Percentiles rank a stretch among this genome's conserved stretches.
phyloP scores from a whole-genome alignment of 805 yeast species.

The Spathaspora passalidarum region DNA sequence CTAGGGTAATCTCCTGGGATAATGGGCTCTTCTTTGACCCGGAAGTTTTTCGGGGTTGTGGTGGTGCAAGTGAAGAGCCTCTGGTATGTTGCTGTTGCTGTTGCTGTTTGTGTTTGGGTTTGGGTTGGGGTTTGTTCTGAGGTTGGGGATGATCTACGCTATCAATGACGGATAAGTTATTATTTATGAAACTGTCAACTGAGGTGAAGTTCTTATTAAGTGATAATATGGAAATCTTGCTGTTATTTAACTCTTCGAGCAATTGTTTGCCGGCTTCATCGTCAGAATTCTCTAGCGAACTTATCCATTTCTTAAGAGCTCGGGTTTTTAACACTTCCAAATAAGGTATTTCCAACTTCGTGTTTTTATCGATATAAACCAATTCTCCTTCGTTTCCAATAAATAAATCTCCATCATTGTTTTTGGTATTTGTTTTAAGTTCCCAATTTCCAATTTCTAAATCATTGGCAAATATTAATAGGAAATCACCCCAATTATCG shows the following conservation, averaged over 20 bases:
- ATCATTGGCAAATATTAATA: slow-evolving; percentile 80
- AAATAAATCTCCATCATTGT: slow-evolving; percentile 50
- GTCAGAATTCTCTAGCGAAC: slow-evolving; percentile 16
- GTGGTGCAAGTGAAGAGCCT: too few relatives aligned
- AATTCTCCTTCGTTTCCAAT: slow-evolving; percentile 72
- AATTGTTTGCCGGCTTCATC: slow-evolving; percentile 11
- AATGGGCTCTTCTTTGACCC: slow-evolving; percentile 5
- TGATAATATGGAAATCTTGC: slow-evolving; percentile 18
- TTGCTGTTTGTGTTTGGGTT: neutral
- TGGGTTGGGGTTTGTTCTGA: neutral
- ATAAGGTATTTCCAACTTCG: slow-evolving; percentile 42
- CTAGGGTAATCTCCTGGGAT: slow-evolving; percentile 4
- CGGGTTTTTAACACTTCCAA: slow-evolving; percentile 38
- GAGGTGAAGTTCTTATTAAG: slow-evolving; percentile 17
- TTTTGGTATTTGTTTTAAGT: slow-evolving; percentile 55
- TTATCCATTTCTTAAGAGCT: slow-evolving; percentile 29
- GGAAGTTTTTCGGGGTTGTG: neutral
- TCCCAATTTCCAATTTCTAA: slow-evolving; percentile 80
- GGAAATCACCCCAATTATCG: slow-evolving; percentile 84
- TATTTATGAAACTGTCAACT: slow-evolving; percentile 30
- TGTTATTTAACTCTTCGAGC: slow-evolving; percentile 18
- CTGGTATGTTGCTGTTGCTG: neutral
- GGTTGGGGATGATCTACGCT: slow-evolving; percentile 1
- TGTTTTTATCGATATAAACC: slow-evolving; percentile 59
- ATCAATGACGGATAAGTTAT: slow-evolving; percentile 26